These are phyloP conservation scores for Fusarium pininemorale DNA, from an alignment of 2,329 filamentous ascomycete genomes.

Conservation along the genomic window DNA sequence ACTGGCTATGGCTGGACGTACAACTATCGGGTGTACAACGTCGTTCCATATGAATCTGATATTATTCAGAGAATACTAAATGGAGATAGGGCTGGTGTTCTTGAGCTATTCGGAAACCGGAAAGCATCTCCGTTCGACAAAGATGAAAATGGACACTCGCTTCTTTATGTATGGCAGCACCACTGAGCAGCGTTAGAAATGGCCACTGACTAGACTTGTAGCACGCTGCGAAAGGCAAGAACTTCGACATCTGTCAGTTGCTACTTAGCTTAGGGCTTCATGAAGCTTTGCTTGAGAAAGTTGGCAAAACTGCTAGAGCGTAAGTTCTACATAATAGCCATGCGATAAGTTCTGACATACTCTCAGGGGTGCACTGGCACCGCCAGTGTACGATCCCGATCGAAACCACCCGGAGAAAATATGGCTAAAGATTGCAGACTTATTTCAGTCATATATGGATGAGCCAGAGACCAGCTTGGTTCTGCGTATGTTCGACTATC, in stretches of 20 bases:
- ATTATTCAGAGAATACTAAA: conserved; percentile 9
- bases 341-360: too few relatives aligned
- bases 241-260: conserved; percentile 26
- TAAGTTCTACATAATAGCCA: too few relatives aligned
- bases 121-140: conserved; percentile 41
- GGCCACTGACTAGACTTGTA: not conserved
- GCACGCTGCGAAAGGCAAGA: conserved; percentile 10
- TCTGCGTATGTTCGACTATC: conserved; percentile 30
- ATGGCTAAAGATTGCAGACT: not conserved
- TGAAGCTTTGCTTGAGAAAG: not conserved
- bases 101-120: conserved; percentile 29
- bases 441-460: conserved; percentile 37
- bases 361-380: not conserved
- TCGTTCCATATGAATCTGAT: conserved; percentile 20
- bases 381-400: not conserved
- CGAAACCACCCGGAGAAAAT: not conserved
- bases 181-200: not conserved
- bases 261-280: conserved; percentile 27
- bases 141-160: not conserved
- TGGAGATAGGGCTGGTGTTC: conserved; percentile 32
- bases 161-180: conserved; percentile 29
- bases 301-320: too few relatives aligned
- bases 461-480: conserved; percentile 21
- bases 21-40: conserved; percentile 36
- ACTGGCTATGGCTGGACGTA: not conserved